These are phyloP conservation scores for Aspergillus pseudoterreus DNA, from an alignment of 2,329 filamentous ascomycete species.

Conservation along the genomic window DNA sequence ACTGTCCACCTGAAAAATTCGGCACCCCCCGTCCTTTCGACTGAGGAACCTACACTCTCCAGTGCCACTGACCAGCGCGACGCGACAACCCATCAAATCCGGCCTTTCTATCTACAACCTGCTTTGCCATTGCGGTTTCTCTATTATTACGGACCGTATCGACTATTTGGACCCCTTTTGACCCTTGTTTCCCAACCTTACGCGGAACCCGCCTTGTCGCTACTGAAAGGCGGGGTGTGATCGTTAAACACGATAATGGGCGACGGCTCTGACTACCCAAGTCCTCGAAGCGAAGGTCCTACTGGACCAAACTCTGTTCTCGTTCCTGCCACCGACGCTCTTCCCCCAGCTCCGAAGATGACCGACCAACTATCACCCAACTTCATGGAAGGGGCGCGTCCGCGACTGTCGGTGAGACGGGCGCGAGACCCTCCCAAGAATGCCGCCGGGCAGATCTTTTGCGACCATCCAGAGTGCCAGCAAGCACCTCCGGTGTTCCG, in stretches of 20 bases:
- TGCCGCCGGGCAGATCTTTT: slow-evolving; percentile 70
- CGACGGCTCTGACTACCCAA: slow-evolving; percentile 41
- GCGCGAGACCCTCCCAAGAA: slow-evolving; percentile 58
- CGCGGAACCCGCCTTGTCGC: slow-evolving; percentile 18
- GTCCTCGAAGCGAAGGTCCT: slow-evolving; percentile 41
- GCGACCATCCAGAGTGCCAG: slow-evolving; percentile 66
- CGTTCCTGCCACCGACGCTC: slow-evolving; percentile 31
- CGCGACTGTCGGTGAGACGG: slow-evolving; percentile 40
- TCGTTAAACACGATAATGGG: slow-evolving; percentile 32
- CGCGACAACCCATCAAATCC: slow-evolving; percentile 8
- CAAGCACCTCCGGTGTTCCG: slow-evolving; percentile 65
- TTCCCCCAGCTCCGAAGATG: slow-evolving; percentile 34
- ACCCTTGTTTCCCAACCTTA: slow-evolving; percentile 7
- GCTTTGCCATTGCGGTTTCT: background rate
- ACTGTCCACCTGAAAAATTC: slow-evolving; percentile 27
- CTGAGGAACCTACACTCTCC: slow-evolving; percentile 14
- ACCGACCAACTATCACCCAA: slow-evolving; percentile 28
- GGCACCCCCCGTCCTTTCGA: slow-evolving; percentile 19
- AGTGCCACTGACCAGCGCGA: slow-evolving; percentile 9
- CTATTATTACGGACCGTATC: slow-evolving; percentile 1
- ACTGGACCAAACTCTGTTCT: slow-evolving; percentile 33
- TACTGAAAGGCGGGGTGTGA: slow-evolving; percentile 27
- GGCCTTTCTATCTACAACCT: background rate
- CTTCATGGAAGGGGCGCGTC: slow-evolving; percentile 34
- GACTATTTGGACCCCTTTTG: background rate